These are phyloP conservation scores for Ascosphaera acerosa DNA, from an alignment of 2,329 filamentous ascomycete genomes.

Conservation along the genomic window DNA sequence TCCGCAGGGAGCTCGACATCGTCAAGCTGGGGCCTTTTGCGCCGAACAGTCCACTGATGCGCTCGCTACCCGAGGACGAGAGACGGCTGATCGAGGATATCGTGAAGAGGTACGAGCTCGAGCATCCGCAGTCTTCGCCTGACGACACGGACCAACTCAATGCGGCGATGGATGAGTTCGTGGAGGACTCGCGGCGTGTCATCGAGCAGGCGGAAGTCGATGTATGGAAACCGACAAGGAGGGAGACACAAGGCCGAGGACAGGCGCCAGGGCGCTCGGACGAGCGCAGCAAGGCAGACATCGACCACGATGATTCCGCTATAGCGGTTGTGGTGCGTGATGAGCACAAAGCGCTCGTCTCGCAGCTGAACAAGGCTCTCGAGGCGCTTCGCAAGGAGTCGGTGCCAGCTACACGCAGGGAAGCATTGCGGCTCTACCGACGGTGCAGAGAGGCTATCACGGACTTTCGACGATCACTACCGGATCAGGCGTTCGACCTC, in stretches of 20 bases:
- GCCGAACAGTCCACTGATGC: conserved; percentile 20
- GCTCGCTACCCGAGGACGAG: conserved; percentile 17
- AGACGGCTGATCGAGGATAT: conserved; percentile 18
- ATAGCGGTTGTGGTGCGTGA: conserved; percentile 13
- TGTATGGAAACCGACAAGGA: conserved; percentile 8
- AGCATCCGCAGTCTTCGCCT: conserved; percentile 10
- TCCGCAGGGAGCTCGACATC: conserved; percentile 17
- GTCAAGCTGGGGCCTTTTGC: conserved; percentile 19
- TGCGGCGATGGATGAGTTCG: conserved; percentile 15
- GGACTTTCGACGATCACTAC: conserved; percentile 28
- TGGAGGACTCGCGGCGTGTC: conserved; percentile 10
- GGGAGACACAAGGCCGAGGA: no score
- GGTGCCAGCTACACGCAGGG: conserved; percentile 11
- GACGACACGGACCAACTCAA: conserved; percentile 14
- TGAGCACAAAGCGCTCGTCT: conserved; percentile 15
- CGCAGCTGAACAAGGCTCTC: conserved; percentile 17
- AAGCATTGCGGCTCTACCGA: conserved; percentile 26
- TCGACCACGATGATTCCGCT: conserved; percentile 2
- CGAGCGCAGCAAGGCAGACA: neutral
- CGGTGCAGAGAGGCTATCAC: conserved; percentile 23
- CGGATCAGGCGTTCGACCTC: conserved; percentile 33
- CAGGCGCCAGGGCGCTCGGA: conserved; percentile 15
- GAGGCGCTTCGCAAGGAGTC: conserved; percentile 10
- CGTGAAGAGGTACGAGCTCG: conserved; percentile 17
- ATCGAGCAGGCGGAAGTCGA: conserved; percentile 6